Base-by-base conservation (phyloP, 2,329 filamentous ascomycete species). In the Arthrobotrys musiformis region DNA sequence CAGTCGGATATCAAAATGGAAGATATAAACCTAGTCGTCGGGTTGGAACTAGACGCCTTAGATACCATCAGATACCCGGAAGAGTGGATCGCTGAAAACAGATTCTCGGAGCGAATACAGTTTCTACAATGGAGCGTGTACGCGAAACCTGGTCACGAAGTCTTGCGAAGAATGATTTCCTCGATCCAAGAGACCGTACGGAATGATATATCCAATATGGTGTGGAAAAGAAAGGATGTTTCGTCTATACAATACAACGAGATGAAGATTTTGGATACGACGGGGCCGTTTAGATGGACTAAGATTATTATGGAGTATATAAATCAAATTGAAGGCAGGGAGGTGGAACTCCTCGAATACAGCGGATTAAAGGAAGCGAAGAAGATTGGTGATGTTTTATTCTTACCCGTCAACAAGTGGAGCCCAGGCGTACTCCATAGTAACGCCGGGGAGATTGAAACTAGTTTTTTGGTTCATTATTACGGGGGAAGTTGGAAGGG, bases 231-330 rank as follows among this genome's bases (percentile, higher is more conserved):
- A 40, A 69, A 61, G 42, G 44, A 52, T 30, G 17, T 69, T 13
- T 50, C 40, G 22, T 60, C 52, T 6, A 2, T 69, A 13, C 28
- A 15, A 28, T 69, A 69, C 28, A 48, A 50, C 22, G 17, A 50
- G 4, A 4, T 60, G 28, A 50, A 69, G 40, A 50, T 69, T n/a
- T 42, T 69, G 28, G 37, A 50, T 44, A 69, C 37, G 13, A 69
- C 66, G 2, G 73, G 73, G 0, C 73, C 73, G 4, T 77, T 73
- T 35, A 60, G 48, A 24, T 73, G 69, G 69, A 73, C 69, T 0
- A 60, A 61, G 19, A 22, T 67, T 28, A 44, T 73, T 17, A 19
- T 60, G 61, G 52, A 61, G n/a, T 73, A 73, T 54, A 42, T 73
- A 4, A 56, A 73, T 30, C 46, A 66, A 6, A 73, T 73, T 35